Evolutionary conservation across 1,284 basidiomycete genomes (phyloP).

Genomic region (Naganishia sp.): DNA sequence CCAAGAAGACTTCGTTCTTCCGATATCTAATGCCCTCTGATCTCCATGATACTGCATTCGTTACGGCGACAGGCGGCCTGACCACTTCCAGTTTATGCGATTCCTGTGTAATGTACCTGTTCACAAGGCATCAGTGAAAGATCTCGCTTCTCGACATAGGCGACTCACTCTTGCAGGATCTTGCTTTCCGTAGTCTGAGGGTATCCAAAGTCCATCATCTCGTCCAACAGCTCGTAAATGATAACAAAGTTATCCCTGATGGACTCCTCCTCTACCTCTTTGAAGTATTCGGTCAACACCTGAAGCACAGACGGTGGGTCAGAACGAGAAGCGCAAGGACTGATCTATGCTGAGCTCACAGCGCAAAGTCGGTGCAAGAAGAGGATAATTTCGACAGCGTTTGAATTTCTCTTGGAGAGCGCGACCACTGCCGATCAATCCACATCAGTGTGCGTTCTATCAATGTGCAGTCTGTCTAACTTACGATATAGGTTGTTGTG

Average conservation of each 20-base stretch:
- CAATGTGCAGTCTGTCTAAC: constrained; percentile 47
- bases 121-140: constrained; percentile 3
- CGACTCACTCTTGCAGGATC: constrained; percentile 87
- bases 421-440: constrained; percentile 71
- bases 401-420: constrained; percentile 91
- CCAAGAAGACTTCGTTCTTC: constrained; percentile 99
- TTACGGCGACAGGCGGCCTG: constrained; percentile 93
- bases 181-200: constrained; percentile 99
- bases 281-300: constrained; percentile 97
- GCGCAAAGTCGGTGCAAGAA: constrained; percentile 86
- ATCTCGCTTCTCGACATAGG: not conserved
- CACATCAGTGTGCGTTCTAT: not conserved
- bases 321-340: no score
- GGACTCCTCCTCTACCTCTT: constrained; percentile 97
- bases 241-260: constrained; percentile 99
- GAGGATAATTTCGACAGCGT: constrained; percentile 93
- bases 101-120: constrained; percentile 97
- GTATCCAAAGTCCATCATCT: constrained; percentile 99
- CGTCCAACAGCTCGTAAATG: constrained; percentile 95
- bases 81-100: constrained; percentile 97
- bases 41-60: constrained; percentile 97
- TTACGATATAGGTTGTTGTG: constrained; percentile 95
- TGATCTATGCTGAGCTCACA: constrained; percentile 44
- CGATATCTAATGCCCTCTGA: constrained; percentile 96
- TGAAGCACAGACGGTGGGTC: constrained; percentile 52